Base-by-base conservation (phyloP, 2,329 filamentous ascomycete genomes). In the Nigrospora osmanthi region DNA sequence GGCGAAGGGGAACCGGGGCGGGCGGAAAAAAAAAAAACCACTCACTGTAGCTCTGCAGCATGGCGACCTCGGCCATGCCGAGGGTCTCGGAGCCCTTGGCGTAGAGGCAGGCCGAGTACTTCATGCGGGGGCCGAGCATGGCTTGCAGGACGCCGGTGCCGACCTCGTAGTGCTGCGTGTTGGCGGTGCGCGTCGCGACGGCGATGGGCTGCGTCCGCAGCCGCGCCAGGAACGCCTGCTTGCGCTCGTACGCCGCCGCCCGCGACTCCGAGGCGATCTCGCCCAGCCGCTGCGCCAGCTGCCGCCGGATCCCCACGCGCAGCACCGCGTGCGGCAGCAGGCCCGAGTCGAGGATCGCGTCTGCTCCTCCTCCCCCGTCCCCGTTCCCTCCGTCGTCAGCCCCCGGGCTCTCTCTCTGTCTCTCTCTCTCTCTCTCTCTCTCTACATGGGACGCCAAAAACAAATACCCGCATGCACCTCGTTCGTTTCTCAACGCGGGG, bases 101-200 rank as follows among this genome's bases (percentile, higher is more conserved):
- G 59, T 87, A 87, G 55, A 84, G 65, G 58, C 78, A 83, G 51
- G 69, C 73, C n/a, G 76, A 81, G 60, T 86, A 87, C 70, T 87
- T 87, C 81, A 87, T 86, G 44, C 81, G 67, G 4, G 80, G 79
- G 0, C 83, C 83, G 12, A 87, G 65, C 59, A 74, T 80, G 28
- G 73, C 75, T 28, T 66, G 63, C 35, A 87, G 61, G 19, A 86
- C 76, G 4, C 78, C 78, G 0, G 82, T 84, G 35, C 79, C 80
- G 35, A 87, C 82, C 63, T 87, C 83, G 57, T 87, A 87, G 62
- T 87, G 83, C 69, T 87, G 83, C 54, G 75, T 67, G 58, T 87
- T 86, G 17, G 83, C 82, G 2, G 72, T 66, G 4, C 70, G 72
- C 1, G 81, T 85, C 59, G 83, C 78, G 52, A 86, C 74, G n/a